Evolutionary conservation across 805 yeast genomes (phyloP).

Genomic region (Tetrapisispora arboricola): DNA sequence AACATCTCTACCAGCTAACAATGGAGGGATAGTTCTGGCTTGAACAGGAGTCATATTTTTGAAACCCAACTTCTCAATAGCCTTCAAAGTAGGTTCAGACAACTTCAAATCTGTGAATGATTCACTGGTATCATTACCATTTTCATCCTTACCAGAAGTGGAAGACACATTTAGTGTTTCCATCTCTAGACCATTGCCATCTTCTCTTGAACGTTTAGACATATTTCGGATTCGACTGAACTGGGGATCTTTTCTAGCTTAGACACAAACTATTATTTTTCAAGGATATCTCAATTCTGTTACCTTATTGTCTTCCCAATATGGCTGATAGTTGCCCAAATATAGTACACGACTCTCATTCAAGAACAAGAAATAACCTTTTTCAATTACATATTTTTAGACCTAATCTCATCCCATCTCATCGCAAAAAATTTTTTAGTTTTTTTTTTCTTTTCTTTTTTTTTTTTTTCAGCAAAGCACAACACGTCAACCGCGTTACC

Average conservation of each 20-base stretch:
- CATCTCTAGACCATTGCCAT: constrained; percentile 2
- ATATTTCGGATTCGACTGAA: too few relatives aligned
- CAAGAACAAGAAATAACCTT: too few relatives aligned
- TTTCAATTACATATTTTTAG: too few relatives aligned
- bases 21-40: constrained; percentile 91
- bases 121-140: constrained; percentile 8
- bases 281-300: too few relatives aligned
- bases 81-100: constrained; percentile 72
- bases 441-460: too few relatives aligned
- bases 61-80: constrained; percentile 84
- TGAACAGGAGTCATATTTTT: constrained; percentile 89
- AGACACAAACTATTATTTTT: too few relatives aligned
- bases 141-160: constrained; percentile 4
- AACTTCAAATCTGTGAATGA: constrained; percentile 44
- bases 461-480: not conserved
- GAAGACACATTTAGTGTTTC: constrained; percentile 1
- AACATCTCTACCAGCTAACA: constrained; percentile 93
- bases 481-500: not conserved
- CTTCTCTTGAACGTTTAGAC: constrained; percentile 15
- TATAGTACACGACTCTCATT: too few relatives aligned
- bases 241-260: too few relatives aligned
- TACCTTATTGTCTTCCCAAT: too few relatives aligned
- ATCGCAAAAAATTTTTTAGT: not conserved
- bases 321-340: too few relatives aligned
- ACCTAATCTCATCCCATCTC: constrained; percentile 22